Conservation (phyloP, 1,139 yeast species). For the Pichia norvegensis region DNA sequence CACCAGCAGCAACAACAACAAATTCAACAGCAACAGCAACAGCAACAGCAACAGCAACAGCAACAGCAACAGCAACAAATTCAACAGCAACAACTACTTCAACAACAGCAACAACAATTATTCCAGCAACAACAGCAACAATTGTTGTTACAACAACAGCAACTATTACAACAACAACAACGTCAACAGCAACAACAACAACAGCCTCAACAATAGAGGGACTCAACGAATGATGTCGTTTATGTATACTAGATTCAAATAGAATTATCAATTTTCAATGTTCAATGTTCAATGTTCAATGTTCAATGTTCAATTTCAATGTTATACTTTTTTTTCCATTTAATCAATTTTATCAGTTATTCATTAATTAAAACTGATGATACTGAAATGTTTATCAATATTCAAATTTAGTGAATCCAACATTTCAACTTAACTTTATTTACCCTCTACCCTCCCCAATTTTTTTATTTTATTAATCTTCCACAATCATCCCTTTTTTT, state of each 20-base stretch:
- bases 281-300: too few species aligned
- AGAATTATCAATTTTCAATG: neutral
- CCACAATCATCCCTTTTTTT: neutral
- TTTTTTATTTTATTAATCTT: neutral
- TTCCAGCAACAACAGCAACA: neutral
- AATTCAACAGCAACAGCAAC: constrained; percentile 24
- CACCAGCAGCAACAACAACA: constrained; percentile 36
- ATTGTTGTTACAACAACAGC: neutral
- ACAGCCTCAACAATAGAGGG: neutral
- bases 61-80: neutral
- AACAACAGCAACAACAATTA: neutral
- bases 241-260: neutral
- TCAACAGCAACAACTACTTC: neutral
- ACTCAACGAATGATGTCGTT: neutral
- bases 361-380: neutral
- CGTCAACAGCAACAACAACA: neutral
- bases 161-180: neutral
- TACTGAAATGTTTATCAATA: neutral
- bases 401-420: neutral
- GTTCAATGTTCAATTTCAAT: too few species aligned
- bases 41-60: constrained; percentile 16
- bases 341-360: too few species aligned
- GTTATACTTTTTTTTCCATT: too few species aligned
- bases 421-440: too few species aligned
- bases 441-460: neutral